Evolutionary conservation across 805 yeast species (phyloP).

Genomic region (Cyberlindnera lachancei): DNA sequence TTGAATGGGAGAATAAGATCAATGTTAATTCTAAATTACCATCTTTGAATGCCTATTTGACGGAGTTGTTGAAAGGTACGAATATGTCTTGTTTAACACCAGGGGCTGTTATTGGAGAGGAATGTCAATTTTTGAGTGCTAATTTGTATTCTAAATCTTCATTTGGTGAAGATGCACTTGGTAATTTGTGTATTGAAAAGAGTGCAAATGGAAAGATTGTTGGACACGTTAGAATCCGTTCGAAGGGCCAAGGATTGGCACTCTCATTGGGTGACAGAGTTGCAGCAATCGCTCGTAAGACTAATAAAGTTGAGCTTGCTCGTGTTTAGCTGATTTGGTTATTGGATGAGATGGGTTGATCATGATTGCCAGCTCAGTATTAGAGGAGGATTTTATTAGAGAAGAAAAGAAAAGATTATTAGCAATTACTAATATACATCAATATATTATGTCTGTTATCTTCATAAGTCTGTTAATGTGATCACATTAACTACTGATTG

Average conservation of each 20-base stretch:
- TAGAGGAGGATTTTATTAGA: too few species aligned
- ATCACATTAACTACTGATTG: too few species aligned
- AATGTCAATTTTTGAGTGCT: slow-evolving; percentile 89
- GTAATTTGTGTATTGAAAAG: slow-evolving; percentile 89
- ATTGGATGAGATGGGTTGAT: too few species aligned
- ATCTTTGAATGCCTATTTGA: slow-evolving; percentile 70
- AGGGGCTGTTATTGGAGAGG: slow-evolving; percentile 82
- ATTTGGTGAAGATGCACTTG: slow-evolving; percentile 96
- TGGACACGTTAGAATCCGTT: slow-evolving; percentile 94
- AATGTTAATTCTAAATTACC: slow-evolving; percentile 58
- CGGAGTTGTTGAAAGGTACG: slow-evolving; percentile 69
- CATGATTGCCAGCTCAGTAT: too few species aligned
- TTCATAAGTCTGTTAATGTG: too few species aligned
- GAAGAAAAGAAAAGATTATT: too few species aligned
- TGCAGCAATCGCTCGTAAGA: slow-evolving; percentile 68
- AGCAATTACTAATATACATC: too few species aligned
- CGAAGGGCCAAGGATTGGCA: slow-evolving; percentile 97
- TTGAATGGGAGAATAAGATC: slow-evolving; percentile 72
- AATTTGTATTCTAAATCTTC: slow-evolving; percentile 87
- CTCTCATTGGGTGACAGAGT: slow-evolving; percentile 90
- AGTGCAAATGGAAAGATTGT: slow-evolving; percentile 65
- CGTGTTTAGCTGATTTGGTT: too few species aligned
- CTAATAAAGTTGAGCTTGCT: slow-evolving; percentile 29
- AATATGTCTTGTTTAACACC: slow-evolving; percentile 93
- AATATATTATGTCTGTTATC: too few species aligned